These are phyloP conservation scores for Tolypocladium album DNA, from an alignment of 2,329 filamentous ascomycete species.

Conservation along the genomic window DNA sequence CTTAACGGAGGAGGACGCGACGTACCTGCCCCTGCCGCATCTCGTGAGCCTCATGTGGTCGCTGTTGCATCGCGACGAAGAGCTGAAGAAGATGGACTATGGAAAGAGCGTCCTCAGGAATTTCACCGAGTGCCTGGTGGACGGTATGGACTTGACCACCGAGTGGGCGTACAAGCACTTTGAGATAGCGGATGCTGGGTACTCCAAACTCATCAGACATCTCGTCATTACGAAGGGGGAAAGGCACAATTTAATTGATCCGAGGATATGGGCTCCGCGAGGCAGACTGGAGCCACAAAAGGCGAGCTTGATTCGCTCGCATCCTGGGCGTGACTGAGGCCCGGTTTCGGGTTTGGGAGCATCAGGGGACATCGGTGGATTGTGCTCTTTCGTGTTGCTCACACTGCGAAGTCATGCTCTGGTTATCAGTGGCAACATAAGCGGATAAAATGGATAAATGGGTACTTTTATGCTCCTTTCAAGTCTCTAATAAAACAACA, in stretches of 20 bases:
- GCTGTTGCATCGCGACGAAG: neutral
- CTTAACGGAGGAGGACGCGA: neutral
- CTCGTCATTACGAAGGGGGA: neutral
- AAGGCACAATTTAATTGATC: neutral
- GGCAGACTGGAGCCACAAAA: neutral
- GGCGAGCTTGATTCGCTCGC: neutral
- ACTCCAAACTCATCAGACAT: neutral
- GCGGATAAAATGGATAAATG: too few relatives aligned
- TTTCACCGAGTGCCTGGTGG: neutral
- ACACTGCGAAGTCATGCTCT: too few relatives aligned
- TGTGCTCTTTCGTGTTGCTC: too few relatives aligned
- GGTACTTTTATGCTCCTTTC: too few relatives aligned
- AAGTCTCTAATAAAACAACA: too few relatives aligned
- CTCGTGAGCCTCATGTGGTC: neutral
- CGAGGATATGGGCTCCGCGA: neutral
- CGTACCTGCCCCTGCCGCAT: neutral
- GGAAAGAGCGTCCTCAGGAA: neutral
- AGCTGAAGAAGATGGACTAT: neutral
- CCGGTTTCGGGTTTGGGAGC: too few relatives aligned
- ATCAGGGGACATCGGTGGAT: neutral
- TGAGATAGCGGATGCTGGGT: neutral
- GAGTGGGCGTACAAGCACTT: neutral
- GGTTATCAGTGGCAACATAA: too few relatives aligned
- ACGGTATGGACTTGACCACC: neutral
- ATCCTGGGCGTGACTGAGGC: neutral